Evolutionary conservation across 305 asterid species (phyloP).

Genomic region (Rubia tinctorum): DNA sequence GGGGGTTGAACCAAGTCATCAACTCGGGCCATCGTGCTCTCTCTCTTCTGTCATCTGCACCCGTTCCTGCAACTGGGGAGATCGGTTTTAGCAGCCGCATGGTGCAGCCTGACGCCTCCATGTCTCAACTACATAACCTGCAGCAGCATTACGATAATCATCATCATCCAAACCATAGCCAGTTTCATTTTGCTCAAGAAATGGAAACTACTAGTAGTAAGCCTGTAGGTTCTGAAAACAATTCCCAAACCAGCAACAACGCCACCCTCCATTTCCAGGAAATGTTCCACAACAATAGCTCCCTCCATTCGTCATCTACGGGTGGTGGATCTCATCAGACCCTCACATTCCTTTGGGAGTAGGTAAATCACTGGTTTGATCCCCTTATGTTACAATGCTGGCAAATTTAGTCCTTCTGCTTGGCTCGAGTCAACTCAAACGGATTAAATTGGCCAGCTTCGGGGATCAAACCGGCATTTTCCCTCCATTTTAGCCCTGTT

Average conservation of each 20-base stretch:
- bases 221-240: conserved; percentile 29
- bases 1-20: conserved; percentile 42
- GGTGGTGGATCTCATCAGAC: conserved; percentile 67
- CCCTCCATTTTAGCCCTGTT: not conserved
- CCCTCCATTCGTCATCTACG: conserved; percentile 42
- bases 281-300: conserved; percentile 43
- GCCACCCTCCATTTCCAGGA: conserved; percentile 48
- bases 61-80: conserved; percentile 41
- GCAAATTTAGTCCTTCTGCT: not conserved
- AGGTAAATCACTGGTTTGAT: conserved; percentile 8
- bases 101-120: conserved; percentile 37
- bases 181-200: conserved; percentile 35
- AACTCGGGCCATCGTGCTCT: conserved; percentile 74
- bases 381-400: not conserved
- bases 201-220: conserved; percentile 26
- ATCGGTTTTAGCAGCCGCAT: conserved; percentile 38
- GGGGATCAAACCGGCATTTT: not conserved
- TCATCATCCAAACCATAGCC: conserved; percentile 12
- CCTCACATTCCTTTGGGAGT: conserved; percentile 81
- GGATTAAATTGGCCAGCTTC: not conserved
- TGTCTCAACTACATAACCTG: conserved; percentile 32
- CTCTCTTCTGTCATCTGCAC: conserved; percentile 98
- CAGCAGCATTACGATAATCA: conserved; percentile 15
- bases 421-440: not conserved
- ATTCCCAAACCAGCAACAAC: conserved; percentile 26